A percentile compares a stretch with the other conserved stretches of the same genome.
These are phyloP conservation scores for Leccinum obscurum DNA, from an alignment of 768 basidiomycete genomes.

Conservation along the genomic window DNA sequence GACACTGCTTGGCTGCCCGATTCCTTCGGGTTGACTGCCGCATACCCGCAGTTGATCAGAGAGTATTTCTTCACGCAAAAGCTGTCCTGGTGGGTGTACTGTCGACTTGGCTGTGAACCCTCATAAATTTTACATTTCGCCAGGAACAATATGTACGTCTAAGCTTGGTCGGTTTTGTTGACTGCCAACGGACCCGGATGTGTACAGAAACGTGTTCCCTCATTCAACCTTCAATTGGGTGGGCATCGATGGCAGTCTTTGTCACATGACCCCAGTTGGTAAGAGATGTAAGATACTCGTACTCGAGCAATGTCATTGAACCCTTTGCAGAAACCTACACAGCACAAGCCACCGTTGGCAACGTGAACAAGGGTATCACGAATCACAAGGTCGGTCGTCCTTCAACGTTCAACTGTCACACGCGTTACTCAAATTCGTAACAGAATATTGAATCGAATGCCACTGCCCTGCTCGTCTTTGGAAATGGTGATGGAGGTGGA, in stretches of 20 bases:
- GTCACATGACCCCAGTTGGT: conserved; percentile 96
- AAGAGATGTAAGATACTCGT: conserved; percentile 12
- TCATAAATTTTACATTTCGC: too few species aligned
- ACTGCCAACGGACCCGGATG: too few species aligned
- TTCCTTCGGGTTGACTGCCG: conserved; percentile 89
- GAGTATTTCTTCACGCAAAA: conserved; percentile 98
- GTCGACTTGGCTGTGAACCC: too few species aligned
- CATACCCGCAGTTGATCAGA: conserved; percentile 86
- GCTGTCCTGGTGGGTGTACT: conserved; percentile 68
- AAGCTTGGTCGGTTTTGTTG: too few species aligned
- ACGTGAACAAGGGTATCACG: conserved; percentile 78
- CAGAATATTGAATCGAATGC: conserved; percentile 83
- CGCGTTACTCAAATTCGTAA: background rate
- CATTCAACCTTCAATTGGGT: too few species aligned
- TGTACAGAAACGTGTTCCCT: too few species aligned
- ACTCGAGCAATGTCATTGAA: background rate
- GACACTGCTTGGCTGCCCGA: conserved; percentile 87
- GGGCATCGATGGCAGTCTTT: too few species aligned
- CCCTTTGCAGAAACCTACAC: conserved; percentile 73
- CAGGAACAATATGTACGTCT: too few species aligned
- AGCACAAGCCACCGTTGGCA: conserved; percentile 64
- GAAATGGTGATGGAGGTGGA: conserved; percentile 95
- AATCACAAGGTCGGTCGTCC: conserved; percentile 76
- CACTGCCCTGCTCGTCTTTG: conserved; percentile 84
- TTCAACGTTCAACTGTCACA: background rate